Base-by-base conservation (phyloP, 1,284 basidiomycete species). In the Schizopora paradoxa region DNA sequence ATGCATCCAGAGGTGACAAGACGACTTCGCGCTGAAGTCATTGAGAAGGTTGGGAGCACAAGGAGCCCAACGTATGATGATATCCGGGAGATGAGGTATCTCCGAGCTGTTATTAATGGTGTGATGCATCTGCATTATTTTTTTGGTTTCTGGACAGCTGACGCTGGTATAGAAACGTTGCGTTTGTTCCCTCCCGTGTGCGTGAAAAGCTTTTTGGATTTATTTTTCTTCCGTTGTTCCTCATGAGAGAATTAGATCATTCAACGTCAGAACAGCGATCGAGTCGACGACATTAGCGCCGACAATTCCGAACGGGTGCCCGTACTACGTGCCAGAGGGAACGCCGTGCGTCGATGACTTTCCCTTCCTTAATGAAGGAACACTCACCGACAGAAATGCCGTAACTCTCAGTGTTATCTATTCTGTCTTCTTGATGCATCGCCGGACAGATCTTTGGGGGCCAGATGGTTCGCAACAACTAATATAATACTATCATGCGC, bases 391-490 rank as follows among this genome's bases (percentile, higher is more conserved):
- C 22, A 29, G n/a, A 8, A 41, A 39, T n/a, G 16, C 18, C 14
- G n/a, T n/a, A n/a, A n/a, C n/a, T n/a, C n/a, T n/a, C 10, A 66
- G 67, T 5, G 37, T 57, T 4, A 38, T 36, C 7, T 67, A 64
- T 40, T 67, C 65, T 0, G 57, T 61, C 5, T 64, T 66, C 35
- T 52, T 61, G 13, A 60, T 62, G 56, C 67, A 70, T 13, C 55
- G 66, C 16, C 54, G 62, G 18, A 59, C 55, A 16, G 61, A 67
- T 33, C 57, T 67, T 2, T 70, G 68, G 68, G 67, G 68, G 0
- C 56, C 62, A 5, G 68, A 69, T 41, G 66, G 65, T 64, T 13
- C 47, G 43, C 16, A 11, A n/a, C n/a, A n/a, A n/a, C n/a, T n/a
- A n/a, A n/a, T n/a, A n/a, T n/a, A n/a, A n/a, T n/a, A n/a, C n/a